phyloP scores from a whole-genome alignment of 805 yeast genomes.

The Komagataella pastoris region DNA sequence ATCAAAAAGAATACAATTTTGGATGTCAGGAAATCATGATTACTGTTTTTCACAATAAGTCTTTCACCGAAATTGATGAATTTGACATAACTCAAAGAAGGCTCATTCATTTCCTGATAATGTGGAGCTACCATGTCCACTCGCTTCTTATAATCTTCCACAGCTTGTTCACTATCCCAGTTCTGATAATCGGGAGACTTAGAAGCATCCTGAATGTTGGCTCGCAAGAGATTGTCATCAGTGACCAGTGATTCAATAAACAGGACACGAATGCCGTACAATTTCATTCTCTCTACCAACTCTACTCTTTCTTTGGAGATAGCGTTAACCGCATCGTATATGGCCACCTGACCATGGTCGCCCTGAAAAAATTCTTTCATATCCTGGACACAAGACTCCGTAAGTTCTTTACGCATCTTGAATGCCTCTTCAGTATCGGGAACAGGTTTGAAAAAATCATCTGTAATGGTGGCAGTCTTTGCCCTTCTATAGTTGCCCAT shows the following conservation, averaged over 20 bases:
- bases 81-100: conserved; percentile 60
- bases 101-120: conserved; percentile 60
- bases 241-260: conserved; percentile 85
- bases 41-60: conserved; percentile 65
- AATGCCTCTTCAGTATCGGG: conserved; percentile 33
- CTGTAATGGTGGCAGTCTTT: conserved; percentile 38
- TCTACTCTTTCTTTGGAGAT: conserved; percentile 51
- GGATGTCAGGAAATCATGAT: conserved; percentile 79
- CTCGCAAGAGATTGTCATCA: conserved; percentile 49
- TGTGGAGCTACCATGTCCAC: conserved; percentile 53
- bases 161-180: conserved; percentile 66
- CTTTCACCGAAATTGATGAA: conserved; percentile 85
- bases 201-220: conserved; percentile 76
- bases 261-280: conserved; percentile 56
- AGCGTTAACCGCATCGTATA: conserved; percentile 92
- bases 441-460: conserved; percentile 52
- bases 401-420: conserved; percentile 41
- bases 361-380: conserved; percentile 56
- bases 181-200: conserved; percentile 77
- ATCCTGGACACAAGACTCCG: conserved; percentile 54
- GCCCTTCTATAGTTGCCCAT: conserved; percentile 80
- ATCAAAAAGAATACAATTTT: conserved; percentile 85
- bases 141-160: conserved; percentile 62
- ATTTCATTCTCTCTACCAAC: conserved; percentile 38
- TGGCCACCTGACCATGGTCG: conserved; percentile 87